Conservation (phyloP, 305 asterid genomes). For the Rubia peregrina region DNA sequence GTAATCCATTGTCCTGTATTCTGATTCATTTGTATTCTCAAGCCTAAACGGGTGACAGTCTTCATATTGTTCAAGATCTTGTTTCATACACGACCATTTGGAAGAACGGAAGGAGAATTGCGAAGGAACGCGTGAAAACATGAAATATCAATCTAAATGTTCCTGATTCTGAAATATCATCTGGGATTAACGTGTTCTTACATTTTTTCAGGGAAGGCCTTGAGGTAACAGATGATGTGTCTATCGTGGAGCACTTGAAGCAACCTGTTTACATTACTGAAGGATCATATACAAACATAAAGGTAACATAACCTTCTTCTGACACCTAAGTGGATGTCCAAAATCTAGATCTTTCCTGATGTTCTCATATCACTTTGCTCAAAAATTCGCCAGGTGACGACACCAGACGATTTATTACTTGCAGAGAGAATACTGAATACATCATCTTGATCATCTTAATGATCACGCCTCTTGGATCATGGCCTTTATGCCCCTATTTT, state of each 20-base stretch:
- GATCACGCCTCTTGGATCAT: neutral
- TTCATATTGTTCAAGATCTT: too few species aligned
- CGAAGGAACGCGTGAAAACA: neutral
- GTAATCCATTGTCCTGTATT: slow-evolving; percentile 20
- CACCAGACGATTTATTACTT: slow-evolving; percentile 88
- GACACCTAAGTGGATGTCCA: neutral
- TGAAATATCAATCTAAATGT: neutral
- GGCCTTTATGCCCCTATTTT: neutral
- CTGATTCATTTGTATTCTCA: neutral
- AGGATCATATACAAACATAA: slow-evolving; percentile 96
- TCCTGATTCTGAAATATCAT: neutral
- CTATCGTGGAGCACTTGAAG: slow-evolving; percentile 81
- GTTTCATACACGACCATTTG: neutral
- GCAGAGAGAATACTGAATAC: slow-evolving; percentile 84
- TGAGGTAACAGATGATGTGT: slow-evolving; percentile 97
- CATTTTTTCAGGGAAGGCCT: slow-evolving; percentile 63
- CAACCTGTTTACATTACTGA: slow-evolving; percentile 92
- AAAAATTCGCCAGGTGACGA: slow-evolving; percentile 59
- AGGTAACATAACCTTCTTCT: slow-evolving; percentile 37
- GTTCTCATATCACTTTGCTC: neutral
- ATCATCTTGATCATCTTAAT: slow-evolving; percentile 23
- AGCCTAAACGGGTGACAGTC: neutral
- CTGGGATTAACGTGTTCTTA: neutral
- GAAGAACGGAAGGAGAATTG: neutral
- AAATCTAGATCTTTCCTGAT: neutral